Conservation (phyloP, 768 basidiomycete species). For the Boletus subcaerulescens region DNA sequence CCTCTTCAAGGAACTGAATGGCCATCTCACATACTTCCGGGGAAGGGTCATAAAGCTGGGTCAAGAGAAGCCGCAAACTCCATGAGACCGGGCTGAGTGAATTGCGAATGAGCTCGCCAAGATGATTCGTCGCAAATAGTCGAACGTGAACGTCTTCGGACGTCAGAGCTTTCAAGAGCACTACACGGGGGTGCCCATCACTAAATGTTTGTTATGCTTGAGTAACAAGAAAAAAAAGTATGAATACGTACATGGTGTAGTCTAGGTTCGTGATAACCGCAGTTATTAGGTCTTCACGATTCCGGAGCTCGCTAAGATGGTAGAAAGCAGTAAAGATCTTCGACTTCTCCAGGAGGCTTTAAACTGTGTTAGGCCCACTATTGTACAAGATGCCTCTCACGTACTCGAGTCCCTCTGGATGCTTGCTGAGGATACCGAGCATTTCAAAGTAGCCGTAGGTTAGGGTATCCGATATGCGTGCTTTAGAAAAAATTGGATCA, state of each 20-base stretch:
- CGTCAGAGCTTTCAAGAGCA: constrained; percentile 91
- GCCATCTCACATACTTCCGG: constrained; percentile 89
- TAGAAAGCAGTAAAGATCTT: constrained; percentile 96
- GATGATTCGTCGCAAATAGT: constrained; percentile 81
- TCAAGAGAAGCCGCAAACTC: constrained; percentile 88
- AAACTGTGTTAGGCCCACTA: background rate
- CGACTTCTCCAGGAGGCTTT: constrained; percentile 83
- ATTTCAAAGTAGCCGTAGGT: constrained; percentile 95
- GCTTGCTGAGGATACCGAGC: constrained; percentile 87
- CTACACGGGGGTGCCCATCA: constrained; percentile 91
- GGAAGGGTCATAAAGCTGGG: constrained; percentile 92
- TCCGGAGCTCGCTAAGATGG: constrained; percentile 86
- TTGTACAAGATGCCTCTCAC: constrained; percentile 24
- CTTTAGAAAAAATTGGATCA: constrained; percentile 83
- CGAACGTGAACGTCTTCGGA: constrained; percentile 91
- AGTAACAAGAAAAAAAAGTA: background rate
- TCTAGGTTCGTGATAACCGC: constrained; percentile 90
- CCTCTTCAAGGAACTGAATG: constrained; percentile 84
- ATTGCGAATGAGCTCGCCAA: constrained; percentile 75
- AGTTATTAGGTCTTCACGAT: constrained; percentile 89
- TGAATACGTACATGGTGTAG: constrained; percentile 70
- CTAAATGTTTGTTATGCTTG: constrained; percentile 39
- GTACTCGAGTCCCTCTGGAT: constrained; percentile 86
- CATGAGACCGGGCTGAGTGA: constrained; percentile 69
- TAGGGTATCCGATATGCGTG: constrained; percentile 75